phyloP scores from a whole-genome alignment of 116 monocot species.

The Dioscorea cayenensis region DNA sequence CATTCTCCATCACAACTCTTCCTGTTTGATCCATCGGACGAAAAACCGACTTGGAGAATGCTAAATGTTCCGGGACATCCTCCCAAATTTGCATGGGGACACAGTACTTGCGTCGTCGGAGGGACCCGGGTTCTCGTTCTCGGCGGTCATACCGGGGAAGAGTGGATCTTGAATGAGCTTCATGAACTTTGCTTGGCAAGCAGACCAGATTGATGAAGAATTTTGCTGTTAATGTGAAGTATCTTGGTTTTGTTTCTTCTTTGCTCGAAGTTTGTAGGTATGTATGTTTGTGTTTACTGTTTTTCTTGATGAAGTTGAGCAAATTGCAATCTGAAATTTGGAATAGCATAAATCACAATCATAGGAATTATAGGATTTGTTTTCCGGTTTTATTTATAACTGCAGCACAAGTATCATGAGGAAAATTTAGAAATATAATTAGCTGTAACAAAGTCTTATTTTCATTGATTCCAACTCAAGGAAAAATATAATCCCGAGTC shows the following conservation, averaged over 20 bases:
- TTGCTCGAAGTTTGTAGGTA: too few species aligned
- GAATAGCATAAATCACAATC: too few species aligned
- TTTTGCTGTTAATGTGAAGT: neutral
- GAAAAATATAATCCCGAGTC: too few species aligned
- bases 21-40: constrained; percentile 62
- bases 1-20: constrained; percentile 76
- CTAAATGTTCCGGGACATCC: constrained; percentile 71
- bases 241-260: neutral
- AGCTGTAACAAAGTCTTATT: too few species aligned
- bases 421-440: too few species aligned
- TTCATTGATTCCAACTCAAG: too few species aligned
- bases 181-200: constrained; percentile 75
- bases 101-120: constrained; percentile 85
- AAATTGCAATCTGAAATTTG: too few species aligned
- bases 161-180: constrained; percentile 79
- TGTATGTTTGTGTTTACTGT: too few species aligned
- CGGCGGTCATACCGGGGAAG: constrained; percentile 73
- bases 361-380: too few species aligned
- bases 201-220: constrained; percentile 18
- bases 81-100: constrained; percentile 85
- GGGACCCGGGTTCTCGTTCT: constrained; percentile 75
- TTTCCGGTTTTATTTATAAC: too few species aligned
- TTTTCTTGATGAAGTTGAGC: too few species aligned
- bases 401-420: too few species aligned
- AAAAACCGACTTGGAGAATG: constrained; percentile 67